Evolutionary conservation across 2,329 filamentous ascomycete species (phyloP).

Genomic region (Parascedosporium putredinis): DNA sequence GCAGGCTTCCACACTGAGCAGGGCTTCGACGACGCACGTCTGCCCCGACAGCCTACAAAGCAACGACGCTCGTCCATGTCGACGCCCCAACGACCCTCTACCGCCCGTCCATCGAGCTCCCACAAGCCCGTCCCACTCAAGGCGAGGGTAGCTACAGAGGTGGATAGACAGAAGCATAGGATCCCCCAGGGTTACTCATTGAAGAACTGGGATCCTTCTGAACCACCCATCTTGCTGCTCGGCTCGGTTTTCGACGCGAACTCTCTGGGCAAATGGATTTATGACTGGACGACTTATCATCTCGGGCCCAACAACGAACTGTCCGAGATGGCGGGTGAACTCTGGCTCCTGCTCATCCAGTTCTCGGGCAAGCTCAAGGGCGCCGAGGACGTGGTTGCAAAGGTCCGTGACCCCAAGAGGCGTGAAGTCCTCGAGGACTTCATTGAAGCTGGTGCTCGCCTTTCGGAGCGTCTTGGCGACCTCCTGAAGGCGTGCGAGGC

Average conservation of each 20-base stretch:
- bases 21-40: background rate
- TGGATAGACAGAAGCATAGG: conserved; percentile 51
- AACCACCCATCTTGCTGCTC: conserved; percentile 86
- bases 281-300: conserved; percentile 95
- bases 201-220: conserved; percentile 96
- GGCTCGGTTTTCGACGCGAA: conserved; percentile 97
- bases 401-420: conserved; percentile 63
- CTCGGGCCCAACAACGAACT: conserved; percentile 74
- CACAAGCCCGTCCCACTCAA: conserved; percentile 23
- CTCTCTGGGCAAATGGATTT: conserved; percentile 97
- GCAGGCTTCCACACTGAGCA: background rate
- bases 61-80: conserved; percentile 38
- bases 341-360: conserved; percentile 93
- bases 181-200: conserved; percentile 87
- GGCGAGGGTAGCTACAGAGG: conserved; percentile 40
- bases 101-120: conserved; percentile 35
- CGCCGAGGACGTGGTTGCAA: conserved; percentile 65
- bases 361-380: conserved; percentile 89
- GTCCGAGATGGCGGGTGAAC: conserved; percentile 81
- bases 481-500: conserved; percentile 86
- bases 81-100: conserved; percentile 41
- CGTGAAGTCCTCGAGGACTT: conserved; percentile 82
- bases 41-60: background rate
- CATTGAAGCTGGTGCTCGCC: conserved; percentile 74
- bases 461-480: conserved; percentile 75